Conservation (phyloP, 257 asterid species). For the Forsythia viridissima region DNA sequence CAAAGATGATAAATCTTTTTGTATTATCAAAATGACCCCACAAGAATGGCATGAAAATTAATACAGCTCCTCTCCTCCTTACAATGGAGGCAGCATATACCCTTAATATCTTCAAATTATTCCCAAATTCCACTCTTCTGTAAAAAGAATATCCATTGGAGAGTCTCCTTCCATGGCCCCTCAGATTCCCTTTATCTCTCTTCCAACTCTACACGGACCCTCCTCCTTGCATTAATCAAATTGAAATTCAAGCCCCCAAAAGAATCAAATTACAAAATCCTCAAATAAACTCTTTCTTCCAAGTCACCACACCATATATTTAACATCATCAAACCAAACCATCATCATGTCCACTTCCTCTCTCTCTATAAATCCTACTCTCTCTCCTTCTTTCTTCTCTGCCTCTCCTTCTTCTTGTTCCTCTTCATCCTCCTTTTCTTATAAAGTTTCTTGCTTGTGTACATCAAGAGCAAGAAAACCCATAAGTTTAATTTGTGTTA, state of each 20-base stretch:
- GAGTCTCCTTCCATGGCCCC: conserved; percentile 30
- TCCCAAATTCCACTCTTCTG: not conserved
- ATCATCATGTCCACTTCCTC: conserved; percentile 47
- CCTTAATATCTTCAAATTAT: conserved; percentile 5
- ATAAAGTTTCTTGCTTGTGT: conserved; percentile 33
- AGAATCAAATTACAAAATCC: conserved; percentile 24
- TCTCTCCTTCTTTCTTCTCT: conserved; percentile 43
- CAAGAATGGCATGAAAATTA: not conserved
- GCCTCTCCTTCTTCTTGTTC: conserved; percentile 28
- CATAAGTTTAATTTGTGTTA: conserved; percentile 33
- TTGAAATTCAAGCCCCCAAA: conserved; percentile 9
- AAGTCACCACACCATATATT: conserved; percentile 21
- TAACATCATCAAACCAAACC: conserved; percentile 15
- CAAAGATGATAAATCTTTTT: not conserved
- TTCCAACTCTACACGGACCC: not conserved
- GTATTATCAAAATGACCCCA: not conserved
- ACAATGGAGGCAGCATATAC: conserved; percentile 11
- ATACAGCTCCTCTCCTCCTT: not conserved
- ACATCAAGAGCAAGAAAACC: conserved; percentile 41
- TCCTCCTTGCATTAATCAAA: conserved; percentile 5
- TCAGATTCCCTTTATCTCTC: not conserved
- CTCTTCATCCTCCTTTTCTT: conserved; percentile 15
- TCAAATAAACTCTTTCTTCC: not conserved
- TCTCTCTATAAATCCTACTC: conserved; percentile 47
- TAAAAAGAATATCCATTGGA: conserved; percentile 20